A percentile compares a stretch with the other conserved stretches of the same genome.
Evolutionary conservation across 257 asterid genomes (phyloP).

Genomic region (Penstemon eatonii): DNA sequence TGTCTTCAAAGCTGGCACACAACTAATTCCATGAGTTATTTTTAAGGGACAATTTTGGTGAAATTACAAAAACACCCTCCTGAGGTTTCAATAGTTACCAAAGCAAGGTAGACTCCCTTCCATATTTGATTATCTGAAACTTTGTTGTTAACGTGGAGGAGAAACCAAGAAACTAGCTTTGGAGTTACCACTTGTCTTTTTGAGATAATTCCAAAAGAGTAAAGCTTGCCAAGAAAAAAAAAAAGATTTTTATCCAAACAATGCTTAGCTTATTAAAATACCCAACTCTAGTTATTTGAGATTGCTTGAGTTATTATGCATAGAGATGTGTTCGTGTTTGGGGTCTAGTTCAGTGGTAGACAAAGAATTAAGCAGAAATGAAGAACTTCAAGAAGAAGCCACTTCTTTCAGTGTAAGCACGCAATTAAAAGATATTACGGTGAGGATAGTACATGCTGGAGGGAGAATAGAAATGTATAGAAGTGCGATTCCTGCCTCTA

Average conservation of each 20-base stretch:
- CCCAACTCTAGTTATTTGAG: constrained; percentile 2
- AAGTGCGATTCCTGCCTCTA: constrained; percentile 42
- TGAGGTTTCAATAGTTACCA: too few species aligned
- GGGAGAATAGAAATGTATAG: constrained; percentile 54
- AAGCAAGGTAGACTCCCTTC: constrained; percentile 14
- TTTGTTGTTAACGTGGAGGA: constrained; percentile 47
- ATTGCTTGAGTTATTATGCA: constrained; percentile 24
- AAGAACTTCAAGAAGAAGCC: neutral
- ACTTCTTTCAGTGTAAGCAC: constrained; percentile 27
- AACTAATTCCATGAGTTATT: constrained; percentile 42
- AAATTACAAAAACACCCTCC: too few species aligned
- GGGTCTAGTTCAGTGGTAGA: neutral
- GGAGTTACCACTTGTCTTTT: constrained; percentile 37
- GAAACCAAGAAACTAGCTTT: constrained; percentile 35
- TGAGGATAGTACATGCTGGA: constrained; percentile 55
- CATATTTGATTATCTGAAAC: constrained; percentile 25
- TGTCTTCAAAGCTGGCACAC: constrained; percentile 65
- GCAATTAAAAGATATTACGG: constrained; percentile 18
- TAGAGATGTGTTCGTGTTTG: constrained; percentile 35
- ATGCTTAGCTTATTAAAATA: neutral
- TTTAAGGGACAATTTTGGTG: constrained; percentile 24
- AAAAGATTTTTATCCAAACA: constrained; percentile 1
- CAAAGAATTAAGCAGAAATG: neutral
- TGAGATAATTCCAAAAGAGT: constrained; percentile 26
- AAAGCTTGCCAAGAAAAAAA: constrained; percentile 30